Evolutionary conservation across 1,284 basidiomycete species (phyloP).

Genomic region (Peniophora sp.): DNA sequence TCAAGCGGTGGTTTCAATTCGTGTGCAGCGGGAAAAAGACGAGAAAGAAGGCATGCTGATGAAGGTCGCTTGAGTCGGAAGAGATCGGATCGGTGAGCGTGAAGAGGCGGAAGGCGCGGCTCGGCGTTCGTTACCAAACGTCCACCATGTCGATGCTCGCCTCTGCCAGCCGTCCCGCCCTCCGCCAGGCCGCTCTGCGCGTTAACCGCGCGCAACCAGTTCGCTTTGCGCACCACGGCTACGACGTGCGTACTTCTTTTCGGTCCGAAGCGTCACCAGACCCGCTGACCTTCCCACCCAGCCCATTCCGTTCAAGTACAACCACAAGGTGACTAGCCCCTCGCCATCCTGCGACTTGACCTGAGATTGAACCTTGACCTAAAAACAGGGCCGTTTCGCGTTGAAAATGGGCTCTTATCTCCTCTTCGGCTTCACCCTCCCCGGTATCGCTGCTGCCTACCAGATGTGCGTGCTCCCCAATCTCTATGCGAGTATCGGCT

Average conservation of each 20-base stretch:
- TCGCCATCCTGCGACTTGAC: no score
- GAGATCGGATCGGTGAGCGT: no score
- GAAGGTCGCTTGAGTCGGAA: no score
- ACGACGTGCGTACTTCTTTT: not conserved
- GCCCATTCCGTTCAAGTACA: constrained; percentile 65
- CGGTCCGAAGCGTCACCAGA: not conserved
- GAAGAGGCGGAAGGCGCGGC: no score
- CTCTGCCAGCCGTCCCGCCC: not conserved
- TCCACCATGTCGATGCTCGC: not conserved
- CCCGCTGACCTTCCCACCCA: constrained; percentile 19
- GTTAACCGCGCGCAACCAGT: not conserved
- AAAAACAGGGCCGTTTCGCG: constrained; percentile 46
- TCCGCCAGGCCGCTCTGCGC: not conserved
- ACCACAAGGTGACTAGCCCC: no score
- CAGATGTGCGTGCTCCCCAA: constrained; percentile 49
- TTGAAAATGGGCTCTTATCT: constrained; percentile 51
- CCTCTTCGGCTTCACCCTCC: constrained; percentile 53
- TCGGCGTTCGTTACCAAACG: no score
- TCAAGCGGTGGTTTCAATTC: no score
- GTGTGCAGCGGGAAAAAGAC: no score
- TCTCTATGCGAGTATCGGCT: not conserved
- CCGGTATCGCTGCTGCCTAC: constrained; percentile 52
- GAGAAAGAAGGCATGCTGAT: no score
- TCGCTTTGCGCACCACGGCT: not conserved
- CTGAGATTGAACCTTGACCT: no score